Conservation (phyloP, 306 rosid genomes). For the Bauhinia variegata region DNA sequence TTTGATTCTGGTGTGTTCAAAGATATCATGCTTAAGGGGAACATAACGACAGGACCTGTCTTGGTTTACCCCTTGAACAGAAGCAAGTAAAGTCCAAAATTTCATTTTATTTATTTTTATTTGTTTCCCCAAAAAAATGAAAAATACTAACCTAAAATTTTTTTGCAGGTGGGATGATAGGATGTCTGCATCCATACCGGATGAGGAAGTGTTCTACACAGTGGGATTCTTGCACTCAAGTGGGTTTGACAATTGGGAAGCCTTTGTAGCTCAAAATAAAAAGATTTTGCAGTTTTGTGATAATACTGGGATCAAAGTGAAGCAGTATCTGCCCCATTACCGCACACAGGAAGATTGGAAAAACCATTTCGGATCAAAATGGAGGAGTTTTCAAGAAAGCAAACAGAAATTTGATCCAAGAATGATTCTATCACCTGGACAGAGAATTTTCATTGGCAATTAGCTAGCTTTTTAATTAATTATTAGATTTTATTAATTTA, state of each 20-base stretch:
- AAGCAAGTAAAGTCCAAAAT: slow-evolving; percentile 63
- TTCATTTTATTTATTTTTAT: no score
- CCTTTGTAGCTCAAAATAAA: slow-evolving; percentile 61
- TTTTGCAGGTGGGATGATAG: slow-evolving; percentile 75
- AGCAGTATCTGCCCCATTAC: slow-evolving; percentile 77
- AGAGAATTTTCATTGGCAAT: slow-evolving; percentile 60
- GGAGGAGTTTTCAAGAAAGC: slow-evolving; percentile 60
- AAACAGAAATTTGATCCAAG: slow-evolving; percentile 79
- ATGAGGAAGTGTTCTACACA: slow-evolving; percentile 80
- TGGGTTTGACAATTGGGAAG: slow-evolving; percentile 74
- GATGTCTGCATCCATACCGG: slow-evolving; percentile 70
- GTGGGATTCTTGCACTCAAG: slow-evolving; percentile 75
- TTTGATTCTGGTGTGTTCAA: slow-evolving; percentile 65
- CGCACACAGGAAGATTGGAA: slow-evolving; percentile 62
- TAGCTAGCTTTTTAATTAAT: no score
- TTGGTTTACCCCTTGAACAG: slow-evolving; percentile 78
- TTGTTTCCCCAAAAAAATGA: background rate
- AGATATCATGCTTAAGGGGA: slow-evolving; percentile 62
- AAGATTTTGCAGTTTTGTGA: slow-evolving; percentile 67
- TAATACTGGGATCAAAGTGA: slow-evolving; percentile 54
- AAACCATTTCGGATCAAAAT: slow-evolving; percentile 74
- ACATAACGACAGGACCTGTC: slow-evolving; percentile 68
- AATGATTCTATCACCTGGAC: slow-evolving; percentile 88
- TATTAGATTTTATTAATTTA: no score
- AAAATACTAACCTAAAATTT: background rate